A percentile compares a stretch with the other conserved stretches of the same genome.
These are phyloP conservation scores for Leccinum variicolor DNA, from an alignment of 768 basidiomycete genomes.

Conservation along the genomic window DNA sequence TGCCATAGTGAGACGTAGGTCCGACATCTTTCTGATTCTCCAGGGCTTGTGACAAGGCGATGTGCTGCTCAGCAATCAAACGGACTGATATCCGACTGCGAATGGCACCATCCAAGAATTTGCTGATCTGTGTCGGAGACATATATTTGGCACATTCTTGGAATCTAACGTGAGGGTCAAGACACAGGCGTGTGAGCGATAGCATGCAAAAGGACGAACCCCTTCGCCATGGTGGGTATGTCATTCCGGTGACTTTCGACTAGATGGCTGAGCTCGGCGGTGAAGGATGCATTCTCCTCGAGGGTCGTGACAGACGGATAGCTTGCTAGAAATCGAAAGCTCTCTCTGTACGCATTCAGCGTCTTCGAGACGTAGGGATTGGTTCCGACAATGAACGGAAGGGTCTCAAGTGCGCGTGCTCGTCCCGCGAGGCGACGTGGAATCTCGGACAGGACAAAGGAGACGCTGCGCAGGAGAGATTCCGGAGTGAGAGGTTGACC, in stretches of 20 bases:
- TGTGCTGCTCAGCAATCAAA: conserved; percentile 88
- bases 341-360: conserved; percentile 62
- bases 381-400: conserved; percentile 87
- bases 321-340: conserved; percentile 66
- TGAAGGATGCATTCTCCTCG: conserved; percentile 67
- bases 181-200: background rate
- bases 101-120: conserved; percentile 81
- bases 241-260: conserved; percentile 82
- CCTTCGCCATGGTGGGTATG: conserved; percentile 88
- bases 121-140: conserved; percentile 72
- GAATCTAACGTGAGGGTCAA: conserved; percentile 47
- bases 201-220: conserved; percentile 41
- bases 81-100: conserved; percentile 85
- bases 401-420: conserved; percentile 66
- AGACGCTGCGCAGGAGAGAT: conserved; percentile 71
- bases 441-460: conserved; percentile 71
- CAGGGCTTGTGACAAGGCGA: conserved; percentile 73
- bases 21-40: conserved; percentile 33
- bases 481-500: conserved; percentile 69
- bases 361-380: conserved; percentile 82
- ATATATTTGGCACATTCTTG: conserved; percentile 85
- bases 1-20: conserved; percentile 52
- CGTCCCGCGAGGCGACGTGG: conserved; percentile 74
- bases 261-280: conserved; percentile 61
- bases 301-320: conserved; percentile 63